Evolutionary conservation across 306 rosid genomes (phyloP).

Genomic region (Inga leiocalycina): DNA sequence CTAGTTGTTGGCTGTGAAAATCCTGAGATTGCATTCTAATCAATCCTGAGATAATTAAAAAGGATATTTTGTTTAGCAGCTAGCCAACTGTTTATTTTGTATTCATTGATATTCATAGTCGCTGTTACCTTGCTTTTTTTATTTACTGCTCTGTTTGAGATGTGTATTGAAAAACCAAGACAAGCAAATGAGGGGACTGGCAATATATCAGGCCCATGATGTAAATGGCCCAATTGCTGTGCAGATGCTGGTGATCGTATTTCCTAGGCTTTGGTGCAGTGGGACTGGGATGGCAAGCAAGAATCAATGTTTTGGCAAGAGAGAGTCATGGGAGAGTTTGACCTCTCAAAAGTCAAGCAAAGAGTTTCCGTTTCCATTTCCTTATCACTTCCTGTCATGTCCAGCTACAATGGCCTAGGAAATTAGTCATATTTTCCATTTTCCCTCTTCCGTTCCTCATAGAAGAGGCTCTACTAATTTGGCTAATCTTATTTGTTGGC

Average conservation of each 20-base stretch:
- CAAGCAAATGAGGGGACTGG: not conserved
- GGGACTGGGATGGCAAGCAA: not conserved
- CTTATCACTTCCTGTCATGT: not conserved
- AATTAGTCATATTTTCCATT: not conserved
- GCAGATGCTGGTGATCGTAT: not conserved
- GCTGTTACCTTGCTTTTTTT: not conserved
- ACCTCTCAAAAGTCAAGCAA: not conserved
- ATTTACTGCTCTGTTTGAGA: not conserved
- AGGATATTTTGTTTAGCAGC: not conserved
- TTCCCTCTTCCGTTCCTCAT: not conserved
- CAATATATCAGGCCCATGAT: not conserved
- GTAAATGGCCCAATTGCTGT: not conserved
- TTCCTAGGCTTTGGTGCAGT: not conserved
- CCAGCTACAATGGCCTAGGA: not conserved
- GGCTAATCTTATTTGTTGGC: not conserved
- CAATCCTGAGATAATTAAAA: not conserved
- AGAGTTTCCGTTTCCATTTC: not conserved
- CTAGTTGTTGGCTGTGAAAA: constrained; percentile 12
- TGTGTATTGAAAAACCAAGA: not conserved
- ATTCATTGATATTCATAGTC: not conserved
- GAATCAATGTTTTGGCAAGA: not conserved
- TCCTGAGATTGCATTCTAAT: not conserved
- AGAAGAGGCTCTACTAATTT: not conserved
- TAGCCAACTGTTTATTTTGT: not conserved
- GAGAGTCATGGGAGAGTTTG: not conserved